phyloP scores from a whole-genome alignment of 345 rosid genomes.

The Hibiscus tridactylites region DNA sequence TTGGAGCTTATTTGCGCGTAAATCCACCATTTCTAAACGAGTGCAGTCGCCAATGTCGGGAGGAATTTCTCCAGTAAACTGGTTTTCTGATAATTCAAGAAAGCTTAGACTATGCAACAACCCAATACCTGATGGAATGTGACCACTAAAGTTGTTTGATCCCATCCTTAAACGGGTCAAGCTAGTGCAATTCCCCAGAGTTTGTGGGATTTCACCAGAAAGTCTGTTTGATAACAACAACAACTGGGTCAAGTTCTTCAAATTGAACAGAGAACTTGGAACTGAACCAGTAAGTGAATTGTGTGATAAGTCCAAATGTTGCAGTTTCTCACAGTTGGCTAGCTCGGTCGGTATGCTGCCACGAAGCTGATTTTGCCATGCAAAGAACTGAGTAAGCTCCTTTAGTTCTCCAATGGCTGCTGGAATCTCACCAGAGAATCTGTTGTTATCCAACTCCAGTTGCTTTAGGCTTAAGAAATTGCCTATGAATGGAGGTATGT shows the following conservation, averaged over 20 bases:
- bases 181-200: slow-evolving; percentile 45
- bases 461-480: slow-evolving; percentile 41
- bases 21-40: slow-evolving; percentile 52
- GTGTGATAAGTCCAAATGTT: slow-evolving; percentile 64
- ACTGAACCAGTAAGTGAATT: slow-evolving; percentile 49
- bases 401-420: slow-evolving; percentile 41
- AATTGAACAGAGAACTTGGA: slow-evolving; percentile 49
- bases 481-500: slow-evolving; percentile 37
- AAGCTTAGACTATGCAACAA: slow-evolving; percentile 38
- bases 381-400: slow-evolving; percentile 50
- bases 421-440: slow-evolving; percentile 47
- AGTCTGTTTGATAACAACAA: slow-evolving; percentile 48
- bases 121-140: slow-evolving; percentile 45
- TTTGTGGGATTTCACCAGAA: slow-evolving; percentile 49
- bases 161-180: slow-evolving; percentile 55
- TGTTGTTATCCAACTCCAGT: slow-evolving; percentile 58
- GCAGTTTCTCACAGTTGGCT: slow-evolving; percentile 44
- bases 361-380: slow-evolving; percentile 60
- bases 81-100: slow-evolving; percentile 56
- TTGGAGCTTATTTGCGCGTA: slow-evolving; percentile 37
- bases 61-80: slow-evolving; percentile 47
- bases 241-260: slow-evolving; percentile 46
- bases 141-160: slow-evolving; percentile 44
- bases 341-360: slow-evolving; percentile 55
- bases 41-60: slow-evolving; percentile 44